Evolutionary conservation across 2,329 filamentous ascomycete genomes (phyloP), one percentile per base, ranked within the genome.

Genomic region (Microdochium trichocladiopsis): DNA sequence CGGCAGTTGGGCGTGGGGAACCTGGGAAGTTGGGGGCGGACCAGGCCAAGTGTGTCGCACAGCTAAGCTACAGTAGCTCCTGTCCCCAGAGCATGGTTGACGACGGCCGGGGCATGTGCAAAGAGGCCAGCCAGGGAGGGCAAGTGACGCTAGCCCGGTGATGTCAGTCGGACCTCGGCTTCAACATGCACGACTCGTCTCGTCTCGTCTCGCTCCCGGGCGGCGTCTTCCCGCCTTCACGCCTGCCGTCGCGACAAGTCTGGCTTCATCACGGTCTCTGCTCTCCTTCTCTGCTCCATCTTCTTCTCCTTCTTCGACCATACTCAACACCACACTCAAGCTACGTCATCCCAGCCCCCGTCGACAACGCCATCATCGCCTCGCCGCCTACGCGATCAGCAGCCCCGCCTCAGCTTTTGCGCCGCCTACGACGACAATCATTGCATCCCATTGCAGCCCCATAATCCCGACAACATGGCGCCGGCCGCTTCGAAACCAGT

Each of bases 401-500:
- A 45, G 41, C 41, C 41, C 41, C 41, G 41, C 41, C 41, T 45
- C 41, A 16, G 36, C 36, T 41, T 47, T 54, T 23, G 24, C 16
- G 14, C 31, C 49, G 24, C 48, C 37, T 24, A 25, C 37, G 11
- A 31, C 36, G 16, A 21, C 37, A 36, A 31, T 31, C 28, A 31
- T 14, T 31, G 9, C 22, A 28, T 2, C 28, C 4, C 24, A 23
- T 12, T 16, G n/a, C 25, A 14, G 6, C 25, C 48, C 23, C 53
- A 52, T 23, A 51, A 50, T 41, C 41, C 12, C 41, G 41, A 51
- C 43, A 53, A 48, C 12, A 62, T 64, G 60, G 57, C 61, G 47
- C 60, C 63, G 18, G 64, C 71, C 55, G 68, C 78, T 50, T 76
- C 77, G 52, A 86, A 86, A 60, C 76, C 84, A 47, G 80, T 83